Base-by-base conservation (phyloP, 2,329 filamentous ascomycete species). In the Fusarium sp. region DNA sequence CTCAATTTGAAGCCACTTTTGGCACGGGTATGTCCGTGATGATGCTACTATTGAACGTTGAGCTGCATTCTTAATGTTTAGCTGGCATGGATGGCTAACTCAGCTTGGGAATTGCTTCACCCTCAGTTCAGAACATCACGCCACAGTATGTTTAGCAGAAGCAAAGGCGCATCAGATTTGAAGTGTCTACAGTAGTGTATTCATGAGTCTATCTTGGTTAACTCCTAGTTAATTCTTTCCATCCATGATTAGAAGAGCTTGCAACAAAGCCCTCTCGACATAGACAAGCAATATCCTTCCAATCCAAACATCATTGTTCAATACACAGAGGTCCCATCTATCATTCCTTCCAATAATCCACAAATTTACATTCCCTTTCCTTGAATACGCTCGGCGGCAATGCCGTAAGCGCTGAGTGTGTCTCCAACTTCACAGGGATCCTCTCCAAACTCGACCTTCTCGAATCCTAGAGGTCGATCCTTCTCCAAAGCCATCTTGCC, bases 401-500 rank as follows among this genome's bases (percentile, higher is more conserved):
- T 71, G 1, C 65, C 67, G n/a, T 79, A 78, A 10, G 79, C 76
- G 6, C 77, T 53, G 30, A 74, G 53, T 0, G 74, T 76, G 20
- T 80, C 79, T 2, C 78, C 79, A 40, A 77, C 74, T 67, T 82
- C 80, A 34, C 80, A 82, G 1, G 80, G 80, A 54, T 82, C 80
- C 15, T 76, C 71, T 0, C 79, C 80, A 70, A 78, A 82, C 69
- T 81, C 80, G 3, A 80, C 80, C 73, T 76, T 79, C 54, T 80
- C 78, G 8, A 82, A 74, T 1, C 80, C 79, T 3, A 34, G 49
- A 1, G 80, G 80, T 2, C 70, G 62, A 13, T 82, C 78, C 65
- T 77, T 78, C 53, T 81, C 78, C 27, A 83, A 71, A 0, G 80
- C 75, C 75, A 80, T 80, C 73, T 81, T 80, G 2, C 83, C 85